These are phyloP conservation scores for Phallus indusiatus DNA, from an alignment of 768 basidiomycete genomes.

Conservation along the genomic window DNA sequence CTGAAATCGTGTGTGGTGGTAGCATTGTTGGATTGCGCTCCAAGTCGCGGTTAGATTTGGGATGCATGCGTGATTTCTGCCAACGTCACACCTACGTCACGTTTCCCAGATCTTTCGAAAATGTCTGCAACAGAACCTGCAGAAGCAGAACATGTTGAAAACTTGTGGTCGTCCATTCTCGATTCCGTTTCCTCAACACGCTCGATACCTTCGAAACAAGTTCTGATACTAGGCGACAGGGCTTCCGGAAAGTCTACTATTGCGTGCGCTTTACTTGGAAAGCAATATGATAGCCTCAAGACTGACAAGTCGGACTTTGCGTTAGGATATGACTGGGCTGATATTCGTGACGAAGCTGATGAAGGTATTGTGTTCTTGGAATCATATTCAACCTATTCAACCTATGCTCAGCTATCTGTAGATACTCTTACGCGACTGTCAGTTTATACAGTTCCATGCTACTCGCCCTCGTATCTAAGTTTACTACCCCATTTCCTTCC, in stretches of 20 bases:
- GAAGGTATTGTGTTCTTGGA: conserved; percentile 55
- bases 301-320: conserved; percentile 71
- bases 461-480: conserved; percentile 57
- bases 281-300: conserved; percentile 47
- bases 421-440: conserved; percentile 86
- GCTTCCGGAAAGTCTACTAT: conserved; percentile 72
- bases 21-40: conserved; percentile 27
- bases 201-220: conserved; percentile 77
- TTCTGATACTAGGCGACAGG: conserved; percentile 75
- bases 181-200: conserved; percentile 77
- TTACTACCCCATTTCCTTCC: conserved; percentile 75
- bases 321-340: conserved; percentile 86
- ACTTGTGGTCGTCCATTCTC: conserved; percentile 90
- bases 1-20: conserved; percentile 56
- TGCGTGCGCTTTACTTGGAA: conserved; percentile 62
- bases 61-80: conserved; percentile 2
- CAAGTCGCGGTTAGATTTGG: too few relatives aligned
- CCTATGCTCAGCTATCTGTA: conserved; percentile 22
- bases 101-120: too few relatives aligned
- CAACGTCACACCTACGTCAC: background rate
- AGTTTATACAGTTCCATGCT: conserved; percentile 83
- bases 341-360: conserved; percentile 86
- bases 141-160: conserved; percentile 38
- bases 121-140: conserved; percentile 6
- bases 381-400: too few relatives aligned